Percentiles rank a stretch among this genome's conserved stretches.
Evolutionary conservation across 2,329 filamentous ascomycete species (phyloP).

Genomic region (Paracorniculantispora psalliotae): DNA sequence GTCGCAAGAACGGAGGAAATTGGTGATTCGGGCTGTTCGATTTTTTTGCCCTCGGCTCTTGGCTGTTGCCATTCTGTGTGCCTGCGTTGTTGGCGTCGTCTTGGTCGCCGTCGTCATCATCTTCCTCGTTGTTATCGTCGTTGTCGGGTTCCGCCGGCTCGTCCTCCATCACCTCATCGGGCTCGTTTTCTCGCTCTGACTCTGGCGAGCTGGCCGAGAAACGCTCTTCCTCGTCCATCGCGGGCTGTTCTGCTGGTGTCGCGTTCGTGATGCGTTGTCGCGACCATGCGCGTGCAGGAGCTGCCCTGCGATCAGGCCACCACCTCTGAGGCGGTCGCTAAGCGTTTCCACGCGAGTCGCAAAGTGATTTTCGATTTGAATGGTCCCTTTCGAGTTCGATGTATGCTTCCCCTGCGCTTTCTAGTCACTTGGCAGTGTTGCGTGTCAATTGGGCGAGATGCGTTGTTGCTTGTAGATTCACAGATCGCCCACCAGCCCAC

Average conservation of each 20-base stretch:
- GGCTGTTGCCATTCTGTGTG: slow-evolving; percentile 20
- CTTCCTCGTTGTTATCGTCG: slow-evolving; percentile 39
- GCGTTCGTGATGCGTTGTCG: neutral
- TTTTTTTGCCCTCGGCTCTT: slow-evolving; percentile 21
- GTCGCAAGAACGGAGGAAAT: slow-evolving; percentile 35
- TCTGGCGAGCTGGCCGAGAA: slow-evolving; percentile 28
- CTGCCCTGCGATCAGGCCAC: neutral
- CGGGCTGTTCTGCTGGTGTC: neutral
- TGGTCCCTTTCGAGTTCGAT: neutral
- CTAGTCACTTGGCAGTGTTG: neutral
- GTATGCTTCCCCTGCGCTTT: neutral
- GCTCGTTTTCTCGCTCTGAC: slow-evolving; percentile 29
- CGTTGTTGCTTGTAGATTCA: neutral
- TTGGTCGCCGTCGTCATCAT: slow-evolving; percentile 31
- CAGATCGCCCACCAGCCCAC: neutral
- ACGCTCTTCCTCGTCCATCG: slow-evolving; percentile 31
- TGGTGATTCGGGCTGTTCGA: slow-evolving; percentile 26
- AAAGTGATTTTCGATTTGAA: neutral
- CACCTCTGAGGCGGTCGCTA: neutral
- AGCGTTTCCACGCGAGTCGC: neutral
- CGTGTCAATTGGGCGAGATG: neutral
- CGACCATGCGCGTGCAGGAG: neutral
- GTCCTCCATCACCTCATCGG: slow-evolving; percentile 12
- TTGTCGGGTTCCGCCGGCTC: slow-evolving; percentile 27
- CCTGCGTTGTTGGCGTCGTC: slow-evolving; percentile 33